These are phyloP conservation scores for Globisporangium carolinianum DNA, from an alignment of 352 stramenopile species.

Conservation along the genomic window DNA sequence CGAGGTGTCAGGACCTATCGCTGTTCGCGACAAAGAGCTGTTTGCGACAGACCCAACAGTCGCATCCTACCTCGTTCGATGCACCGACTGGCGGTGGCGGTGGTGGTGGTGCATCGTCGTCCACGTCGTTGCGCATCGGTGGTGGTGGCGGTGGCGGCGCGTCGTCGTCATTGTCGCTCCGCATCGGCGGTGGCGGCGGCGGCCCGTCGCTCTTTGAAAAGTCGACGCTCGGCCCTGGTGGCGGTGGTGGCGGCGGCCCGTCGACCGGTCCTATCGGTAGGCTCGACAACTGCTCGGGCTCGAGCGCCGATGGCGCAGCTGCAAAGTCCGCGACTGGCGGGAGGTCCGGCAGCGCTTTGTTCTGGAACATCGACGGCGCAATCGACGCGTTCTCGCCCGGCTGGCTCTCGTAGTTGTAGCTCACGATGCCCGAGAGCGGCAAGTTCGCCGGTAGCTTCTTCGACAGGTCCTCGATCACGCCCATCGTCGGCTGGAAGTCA, in stretches of 20 bases:
- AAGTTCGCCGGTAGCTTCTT: constrained; percentile 73
- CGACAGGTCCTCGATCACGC: constrained; percentile 60
- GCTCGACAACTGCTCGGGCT: constrained; percentile 39
- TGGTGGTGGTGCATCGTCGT: constrained; percentile 40
- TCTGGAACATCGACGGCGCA: constrained; percentile 77
- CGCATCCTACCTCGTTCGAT: constrained; percentile 22
- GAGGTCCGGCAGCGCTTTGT: constrained; percentile 69
- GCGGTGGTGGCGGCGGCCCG: constrained; percentile 49
- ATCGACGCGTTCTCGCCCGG: constrained; percentile 47
- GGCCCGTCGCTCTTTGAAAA: constrained; percentile 34
- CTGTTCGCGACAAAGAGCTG: too few species aligned
- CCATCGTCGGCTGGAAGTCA: constrained; percentile 68
- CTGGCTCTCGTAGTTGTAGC: constrained; percentile 74
- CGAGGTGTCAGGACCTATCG: not conserved
- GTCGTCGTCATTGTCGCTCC: constrained; percentile 39
- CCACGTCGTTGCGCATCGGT: constrained; percentile 18
- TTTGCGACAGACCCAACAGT: not conserved
- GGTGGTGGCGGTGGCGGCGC: constrained; percentile 36
- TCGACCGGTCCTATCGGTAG: constrained; percentile 67
- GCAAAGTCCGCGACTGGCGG: constrained; percentile 56
- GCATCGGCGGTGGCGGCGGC: constrained; percentile 43
- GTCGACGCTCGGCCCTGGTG: constrained; percentile 47
- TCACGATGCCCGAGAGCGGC: constrained; percentile 69
- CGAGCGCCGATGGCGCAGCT: constrained; percentile 50
- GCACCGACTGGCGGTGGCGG: constrained; percentile 26